Evolutionary conservation across 1,284 basidiomycete genomes (phyloP), one percentile per base, ranked within the genome.

Genomic region (Naganishia cerealis): DNA sequence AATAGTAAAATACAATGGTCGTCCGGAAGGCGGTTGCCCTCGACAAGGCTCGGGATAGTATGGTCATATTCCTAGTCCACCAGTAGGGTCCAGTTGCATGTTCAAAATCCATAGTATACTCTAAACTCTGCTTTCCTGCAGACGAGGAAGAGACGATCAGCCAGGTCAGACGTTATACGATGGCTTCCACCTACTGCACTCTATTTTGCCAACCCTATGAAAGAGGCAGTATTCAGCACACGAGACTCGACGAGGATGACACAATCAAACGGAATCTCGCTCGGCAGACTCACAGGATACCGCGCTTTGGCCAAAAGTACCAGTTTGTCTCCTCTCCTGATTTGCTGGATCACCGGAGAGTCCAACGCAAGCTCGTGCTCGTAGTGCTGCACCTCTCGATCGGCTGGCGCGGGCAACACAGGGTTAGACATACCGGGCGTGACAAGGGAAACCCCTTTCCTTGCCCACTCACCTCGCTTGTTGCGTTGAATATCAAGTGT

Each of bases 191-290:
- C 56, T 16, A 69, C 68, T 69, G 48, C 13, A 69, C 68, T 43
- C 57, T 59, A 33, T 69, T 69, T 43, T 65, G 57, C 68, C 68
- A 69, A 10, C 68, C 68, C 68, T 69, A 53, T 21, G 33, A 15
- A 18, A 2, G n/a, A 21, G 18, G 21, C 12, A n/a, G 54, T 7
- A 18, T 26, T 12, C 57, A 26, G 21, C 18, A 16, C 3, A 3
- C 24, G 26, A 29, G n/a, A 18, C 39, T 10, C 48, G 43, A 9
- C 24, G 12, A 12, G 9, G 3, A 9, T 26, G 43, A 13, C 12
- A 46, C 36, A 18, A 21, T 3, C 21, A 21, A 42, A 4, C 15
- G 16, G 8, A 12, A 29, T 4, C 40, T 21, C 43, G 15, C 29
- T 1, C 12, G 4, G n/a, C 16, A 12, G 10, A 52, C 65, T 57